Percentiles rank a stretch among this genome's conserved stretches.
Conservation (phyloP, 345 rosid species). For the Lenwebbia sp. region DNA sequence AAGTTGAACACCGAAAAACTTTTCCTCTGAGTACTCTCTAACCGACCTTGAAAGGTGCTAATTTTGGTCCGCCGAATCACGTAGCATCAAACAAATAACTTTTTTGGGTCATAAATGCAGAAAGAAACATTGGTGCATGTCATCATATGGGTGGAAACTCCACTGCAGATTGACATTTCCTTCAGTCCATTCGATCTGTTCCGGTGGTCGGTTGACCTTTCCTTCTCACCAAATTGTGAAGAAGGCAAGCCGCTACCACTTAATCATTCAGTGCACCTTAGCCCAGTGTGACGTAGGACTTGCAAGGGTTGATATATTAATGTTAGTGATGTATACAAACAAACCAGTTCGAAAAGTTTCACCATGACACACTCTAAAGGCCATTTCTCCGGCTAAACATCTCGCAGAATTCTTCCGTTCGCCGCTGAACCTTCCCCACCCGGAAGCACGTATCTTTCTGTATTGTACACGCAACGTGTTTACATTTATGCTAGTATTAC, state of each 20-base stretch:
- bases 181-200: too few species aligned
- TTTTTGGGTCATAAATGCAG: too few species aligned
- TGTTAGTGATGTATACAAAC: too few species aligned
- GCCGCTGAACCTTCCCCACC: background rate
- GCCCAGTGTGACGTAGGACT: background rate
- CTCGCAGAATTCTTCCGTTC: background rate
- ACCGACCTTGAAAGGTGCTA: background rate
- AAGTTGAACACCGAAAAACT: too few species aligned
- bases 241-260: background rate
- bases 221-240: background rate
- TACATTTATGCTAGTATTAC: background rate
- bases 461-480: background rate
- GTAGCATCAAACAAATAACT: background rate
- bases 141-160: too few species aligned
- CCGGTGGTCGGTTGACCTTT: too few species aligned
- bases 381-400: background rate
- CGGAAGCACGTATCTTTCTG: background rate
- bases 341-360: background rate
- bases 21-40: too few species aligned
- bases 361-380: background rate
- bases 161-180: background rate
- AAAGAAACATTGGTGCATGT: too few species aligned
- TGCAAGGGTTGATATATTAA: background rate
- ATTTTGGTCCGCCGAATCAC: background rate
- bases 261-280: background rate